Percentiles rank a stretch among this genome's conserved stretches.
Conservation (phyloP, 805 yeast genomes). For the Ogataea henricii region DNA sequence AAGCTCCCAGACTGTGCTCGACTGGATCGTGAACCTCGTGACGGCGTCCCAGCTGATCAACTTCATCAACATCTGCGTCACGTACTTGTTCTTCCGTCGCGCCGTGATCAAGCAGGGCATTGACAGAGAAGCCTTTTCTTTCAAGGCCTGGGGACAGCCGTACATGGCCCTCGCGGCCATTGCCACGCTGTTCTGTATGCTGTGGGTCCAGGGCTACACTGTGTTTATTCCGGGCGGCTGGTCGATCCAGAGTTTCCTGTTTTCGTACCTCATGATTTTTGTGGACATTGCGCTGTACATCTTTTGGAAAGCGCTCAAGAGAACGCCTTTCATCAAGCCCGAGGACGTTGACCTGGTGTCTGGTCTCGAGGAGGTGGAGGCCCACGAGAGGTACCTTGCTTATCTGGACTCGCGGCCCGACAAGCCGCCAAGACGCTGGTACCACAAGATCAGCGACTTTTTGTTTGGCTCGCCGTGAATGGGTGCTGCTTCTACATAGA, state of each 20-base stretch:
- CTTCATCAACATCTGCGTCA: slow-evolving; percentile 56
- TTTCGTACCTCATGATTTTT: slow-evolving; percentile 72
- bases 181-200: slow-evolving; percentile 48
- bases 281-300: slow-evolving; percentile 49
- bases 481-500: neutral
- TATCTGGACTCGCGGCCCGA: slow-evolving; percentile 11
- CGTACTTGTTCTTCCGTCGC: slow-evolving; percentile 62
- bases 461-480: slow-evolving; percentile 15
- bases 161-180: slow-evolving; percentile 54
- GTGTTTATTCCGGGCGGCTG: slow-evolving; percentile 70
- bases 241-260: slow-evolving; percentile 62
- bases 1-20: slow-evolving; percentile 61
- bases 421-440: slow-evolving; percentile 15
- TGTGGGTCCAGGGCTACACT: slow-evolving; percentile 65
- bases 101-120: slow-evolving; percentile 58
- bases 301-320: slow-evolving; percentile 53
- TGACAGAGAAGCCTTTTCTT: slow-evolving; percentile 47
- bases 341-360: slow-evolving; percentile 53
- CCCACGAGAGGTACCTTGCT: slow-evolving; percentile 46
- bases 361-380: slow-evolving; percentile 60
- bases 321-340: slow-evolving; percentile 47
- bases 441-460: slow-evolving; percentile 15
- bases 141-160: slow-evolving; percentile 61
- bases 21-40: slow-evolving; percentile 72
- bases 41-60: slow-evolving; percentile 70